These are phyloP conservation scores for Brassica incana DNA, from an alignment of 345 rosid species.

Conservation along the genomic window DNA sequence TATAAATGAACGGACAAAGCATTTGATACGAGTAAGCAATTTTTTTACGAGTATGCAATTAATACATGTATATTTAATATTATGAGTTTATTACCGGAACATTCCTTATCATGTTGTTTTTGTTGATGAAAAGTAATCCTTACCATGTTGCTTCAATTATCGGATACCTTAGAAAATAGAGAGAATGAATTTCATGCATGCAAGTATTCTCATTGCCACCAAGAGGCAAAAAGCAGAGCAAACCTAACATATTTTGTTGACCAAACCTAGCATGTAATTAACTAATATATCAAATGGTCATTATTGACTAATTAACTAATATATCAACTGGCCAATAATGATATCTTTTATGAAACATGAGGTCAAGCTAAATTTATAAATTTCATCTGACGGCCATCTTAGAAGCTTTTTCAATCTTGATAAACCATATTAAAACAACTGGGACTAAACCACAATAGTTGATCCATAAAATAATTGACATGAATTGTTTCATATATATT, in stretches of 20 bases:
- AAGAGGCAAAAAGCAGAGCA: background rate
- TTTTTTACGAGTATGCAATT: no score
- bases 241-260: background rate
- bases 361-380: slow-evolving; percentile 13
- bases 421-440: slow-evolving; percentile 10
- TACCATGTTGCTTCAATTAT: background rate
- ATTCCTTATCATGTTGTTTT: background rate
- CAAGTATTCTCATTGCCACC: background rate
- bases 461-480: background rate
- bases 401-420: background rate
- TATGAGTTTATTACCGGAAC: background rate
- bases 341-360: slow-evolving; percentile 6
- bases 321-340: background rate
- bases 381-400: background rate
- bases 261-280: background rate
- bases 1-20: no score
- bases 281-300: background rate
- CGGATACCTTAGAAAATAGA: background rate
- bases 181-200: background rate
- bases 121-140: background rate
- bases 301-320: no score
- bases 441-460: background rate
- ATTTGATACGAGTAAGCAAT: no score
- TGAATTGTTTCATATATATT: background rate
- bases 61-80: background rate